These are phyloP conservation scores for Pyrenophora seminiperda DNA, from an alignment of 2,329 filamentous ascomycete species.

Conservation along the genomic window DNA sequence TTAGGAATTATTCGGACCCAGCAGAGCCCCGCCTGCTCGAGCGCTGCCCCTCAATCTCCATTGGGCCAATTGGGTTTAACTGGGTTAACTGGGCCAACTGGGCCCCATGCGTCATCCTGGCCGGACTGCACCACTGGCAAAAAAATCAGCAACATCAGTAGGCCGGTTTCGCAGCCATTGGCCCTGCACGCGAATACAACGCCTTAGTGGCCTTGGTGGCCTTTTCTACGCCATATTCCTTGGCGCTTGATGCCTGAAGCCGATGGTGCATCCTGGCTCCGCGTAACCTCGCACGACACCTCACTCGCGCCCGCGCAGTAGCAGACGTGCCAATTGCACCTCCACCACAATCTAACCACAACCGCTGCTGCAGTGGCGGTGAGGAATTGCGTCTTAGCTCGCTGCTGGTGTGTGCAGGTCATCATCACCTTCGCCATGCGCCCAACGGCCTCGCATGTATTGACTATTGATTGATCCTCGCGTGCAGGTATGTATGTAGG, in stretches of 20 bases:
- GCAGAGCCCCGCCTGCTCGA: constrained; percentile 28
- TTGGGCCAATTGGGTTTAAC: no score
- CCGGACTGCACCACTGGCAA: no score
- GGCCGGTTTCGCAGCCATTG: constrained; percentile 27
- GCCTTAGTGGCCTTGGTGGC: no score
- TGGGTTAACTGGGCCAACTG: no score
- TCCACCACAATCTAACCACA: constrained; percentile 11
- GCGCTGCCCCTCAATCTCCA: constrained; percentile 32
- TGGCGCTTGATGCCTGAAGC: constrained; percentile 30
- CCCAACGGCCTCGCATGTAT: constrained; percentile 14
- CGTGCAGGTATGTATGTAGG: no score
- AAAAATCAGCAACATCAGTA: constrained; percentile 17
- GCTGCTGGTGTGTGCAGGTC: constrained; percentile 23
- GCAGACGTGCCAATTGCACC: constrained; percentile 28
- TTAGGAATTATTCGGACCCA: constrained; percentile 35
- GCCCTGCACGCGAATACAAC: constrained; percentile 30
- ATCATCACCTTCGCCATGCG: constrained; percentile 18
- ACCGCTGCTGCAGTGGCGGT: constrained; percentile 26
- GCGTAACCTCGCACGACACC: constrained; percentile 32
- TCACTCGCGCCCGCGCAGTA: constrained; percentile 25
- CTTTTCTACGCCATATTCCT: constrained; percentile 24
- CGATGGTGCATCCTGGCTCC: constrained; percentile 21
- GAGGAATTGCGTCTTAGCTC: constrained; percentile 26
- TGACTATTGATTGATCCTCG: background rate
- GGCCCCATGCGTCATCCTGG: constrained; percentile 38